Base-by-base conservation (phyloP, 768 basidiomycete species). In the Boletus subcaerulescens region DNA sequence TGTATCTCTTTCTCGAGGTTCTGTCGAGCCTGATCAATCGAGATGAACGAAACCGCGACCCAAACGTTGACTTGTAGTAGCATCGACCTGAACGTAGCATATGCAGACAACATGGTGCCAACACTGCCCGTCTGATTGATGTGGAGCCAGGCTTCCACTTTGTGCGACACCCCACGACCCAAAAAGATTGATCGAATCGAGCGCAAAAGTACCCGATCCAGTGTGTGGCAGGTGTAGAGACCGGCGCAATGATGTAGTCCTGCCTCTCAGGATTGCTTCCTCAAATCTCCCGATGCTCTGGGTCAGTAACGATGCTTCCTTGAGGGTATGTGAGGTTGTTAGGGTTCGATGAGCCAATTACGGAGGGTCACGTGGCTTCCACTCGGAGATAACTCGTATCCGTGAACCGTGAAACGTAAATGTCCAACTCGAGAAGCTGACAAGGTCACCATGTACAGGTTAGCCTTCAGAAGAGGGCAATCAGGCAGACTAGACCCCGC, bases 351-450 rank as follows among this genome's bases (percentile, higher is more conserved):
- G 73, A 83, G 4, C 86, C 82, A 32, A 85, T 73, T 15, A 86
- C 76, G 1, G 82, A 82, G 5, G 82, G 77, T 2, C 88, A 79
- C 1, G 86, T 81, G 0, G 85, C 83, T 64, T 91, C 85, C 12
- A 92, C 64, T 18, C n/a, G n/a, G n/a, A n/a, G 86, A 46, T 63
- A 12, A 6, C 59, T 47, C 7, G 74, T 72, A n/a, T 63, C 60
- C 9, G 68, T 66, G 71, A 88, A 91, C 0, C 0, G 83, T 84
- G 68, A 89, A 88, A 3, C 85, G 79, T 1, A 91, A 74, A 65
- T 91, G 87, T 0, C 86, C 89, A 4, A 87, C 87, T 9, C 86
- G 80, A 8, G 89, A 90, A 8, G 87, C 88, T 90, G 24, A 51
- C 11, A 33, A 14, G 10, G 33, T 2, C 6, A 45, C 2, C 31